Percentiles rank a stretch among this genome's conserved stretches.
Evolutionary conservation across 2,329 filamentous ascomycete species (phyloP).

Genomic region (Ophiosphaerella herpotricha): DNA sequence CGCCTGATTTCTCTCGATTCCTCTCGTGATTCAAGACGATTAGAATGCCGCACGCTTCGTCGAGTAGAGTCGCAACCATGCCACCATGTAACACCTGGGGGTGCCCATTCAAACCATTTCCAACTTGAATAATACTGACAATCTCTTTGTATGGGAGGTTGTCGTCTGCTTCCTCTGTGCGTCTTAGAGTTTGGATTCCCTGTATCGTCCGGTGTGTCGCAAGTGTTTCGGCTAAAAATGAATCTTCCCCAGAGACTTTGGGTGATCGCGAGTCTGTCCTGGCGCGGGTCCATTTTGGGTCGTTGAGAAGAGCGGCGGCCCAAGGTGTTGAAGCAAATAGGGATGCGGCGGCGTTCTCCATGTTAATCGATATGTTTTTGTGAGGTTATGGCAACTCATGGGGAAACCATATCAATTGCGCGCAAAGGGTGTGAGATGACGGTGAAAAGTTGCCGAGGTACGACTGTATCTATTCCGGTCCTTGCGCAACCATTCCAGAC

Average conservation of each 20-base stretch:
- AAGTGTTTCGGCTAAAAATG: constrained; percentile 59
- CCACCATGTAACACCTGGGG: constrained; percentile 61
- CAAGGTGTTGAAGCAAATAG: constrained; percentile 49
- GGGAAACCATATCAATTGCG: no score
- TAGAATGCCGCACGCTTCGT: constrained; percentile 61
- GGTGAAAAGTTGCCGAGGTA: no score
- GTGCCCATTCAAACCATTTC: constrained; percentile 59
- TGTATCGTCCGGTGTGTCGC: constrained; percentile 56
- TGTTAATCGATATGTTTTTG: no score
- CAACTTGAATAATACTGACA: constrained; percentile 52
- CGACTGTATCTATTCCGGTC: no score
- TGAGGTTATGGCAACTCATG: background rate
- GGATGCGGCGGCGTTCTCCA: no score
- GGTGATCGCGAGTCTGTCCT: constrained; percentile 40
- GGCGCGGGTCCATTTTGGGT: constrained; percentile 48
- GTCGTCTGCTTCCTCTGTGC: constrained; percentile 19
- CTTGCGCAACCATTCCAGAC: no score
- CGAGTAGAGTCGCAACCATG: constrained; percentile 61
- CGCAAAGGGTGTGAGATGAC: no score
- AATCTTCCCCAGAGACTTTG: constrained; percentile 52
- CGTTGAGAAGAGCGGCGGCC: constrained; percentile 52
- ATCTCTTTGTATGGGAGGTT: constrained; percentile 41
- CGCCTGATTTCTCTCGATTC: constrained; percentile 12
- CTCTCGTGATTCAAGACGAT: constrained; percentile 50
- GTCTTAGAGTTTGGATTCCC: constrained; percentile 27